A percentile compares a stretch with the other conserved stretches of the same genome.
Evolutionary conservation across 2,329 filamentous ascomycete genomes (phyloP).

Genomic region (Trichoderma sp.): DNA sequence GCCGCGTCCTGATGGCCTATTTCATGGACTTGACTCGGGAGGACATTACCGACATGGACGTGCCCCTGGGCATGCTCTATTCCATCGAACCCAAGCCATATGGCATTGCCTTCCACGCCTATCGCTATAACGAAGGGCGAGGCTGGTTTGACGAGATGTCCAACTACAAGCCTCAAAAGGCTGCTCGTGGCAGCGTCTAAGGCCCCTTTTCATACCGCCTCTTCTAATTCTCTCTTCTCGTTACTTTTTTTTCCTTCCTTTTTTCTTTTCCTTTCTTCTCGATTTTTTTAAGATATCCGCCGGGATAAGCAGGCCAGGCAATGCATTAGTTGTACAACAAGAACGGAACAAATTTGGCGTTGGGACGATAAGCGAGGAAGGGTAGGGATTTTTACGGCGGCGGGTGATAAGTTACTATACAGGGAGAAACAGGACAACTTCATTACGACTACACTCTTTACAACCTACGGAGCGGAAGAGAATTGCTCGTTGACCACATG

Average conservation of each 20-base stretch:
- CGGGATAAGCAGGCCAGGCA: constrained; percentile 21
- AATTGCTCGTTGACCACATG: not conserved
- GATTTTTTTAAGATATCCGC: constrained; percentile 7
- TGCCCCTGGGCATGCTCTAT: constrained; percentile 91
- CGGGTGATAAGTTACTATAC: not conserved
- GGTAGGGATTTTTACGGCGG: not conserved
- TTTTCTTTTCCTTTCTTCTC: not conserved
- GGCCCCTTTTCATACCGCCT: not conserved
- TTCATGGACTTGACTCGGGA: constrained; percentile 91
- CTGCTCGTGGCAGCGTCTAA: constrained; percentile 36
- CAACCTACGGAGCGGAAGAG: not conserved
- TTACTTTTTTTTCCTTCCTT: not conserved
- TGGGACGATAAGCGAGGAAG: constrained; percentile 8
- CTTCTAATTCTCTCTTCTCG: not conserved
- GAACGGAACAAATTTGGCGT: constrained; percentile 17
- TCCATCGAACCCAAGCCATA: constrained; percentile 97
- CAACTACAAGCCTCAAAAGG: constrained; percentile 73
- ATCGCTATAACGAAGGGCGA: constrained; percentile 76
- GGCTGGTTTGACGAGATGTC: constrained; percentile 84
- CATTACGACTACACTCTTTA: not conserved
- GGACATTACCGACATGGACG: constrained; percentile 91
- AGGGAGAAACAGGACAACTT: constrained; percentile 10
- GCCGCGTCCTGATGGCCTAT: constrained; percentile 90
- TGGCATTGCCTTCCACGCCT: constrained; percentile 95
- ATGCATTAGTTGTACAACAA: constrained; percentile 18